These are phyloP conservation scores for Pluteus cervinus DNA, from an alignment of 768 basidiomycete genomes.

Conservation along the genomic window DNA sequence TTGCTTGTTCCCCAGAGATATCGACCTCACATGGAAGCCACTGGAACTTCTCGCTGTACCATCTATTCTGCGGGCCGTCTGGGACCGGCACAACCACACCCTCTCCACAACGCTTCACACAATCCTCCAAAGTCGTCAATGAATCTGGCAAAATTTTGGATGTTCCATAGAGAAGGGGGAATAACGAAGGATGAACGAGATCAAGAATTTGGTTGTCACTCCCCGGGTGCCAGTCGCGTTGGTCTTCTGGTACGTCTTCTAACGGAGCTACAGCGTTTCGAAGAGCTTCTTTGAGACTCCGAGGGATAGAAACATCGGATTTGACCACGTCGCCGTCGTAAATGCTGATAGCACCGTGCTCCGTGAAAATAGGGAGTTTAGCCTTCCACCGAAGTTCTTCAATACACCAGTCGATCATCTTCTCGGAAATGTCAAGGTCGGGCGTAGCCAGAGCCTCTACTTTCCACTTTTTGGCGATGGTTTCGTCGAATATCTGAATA, in stretches of 20 bases:
- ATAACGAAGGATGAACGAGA: slow-evolving; percentile 39
- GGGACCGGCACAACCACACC: slow-evolving; percentile 8
- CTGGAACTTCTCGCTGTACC: too few species aligned
- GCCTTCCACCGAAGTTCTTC: slow-evolving; percentile 18
- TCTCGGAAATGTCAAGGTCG: slow-evolving; percentile 8
- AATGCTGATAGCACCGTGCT: slow-evolving; percentile 8
- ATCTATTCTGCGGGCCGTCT: too few species aligned
- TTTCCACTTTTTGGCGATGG: slow-evolving; percentile 13
- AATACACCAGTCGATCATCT: slow-evolving; percentile 16
- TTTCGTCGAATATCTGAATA: slow-evolving; percentile 13
- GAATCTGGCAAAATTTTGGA: slow-evolving; percentile 13
- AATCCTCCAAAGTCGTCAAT: slow-evolving; percentile 8
- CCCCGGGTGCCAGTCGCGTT: slow-evolving; percentile 40
- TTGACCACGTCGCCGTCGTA: slow-evolving; percentile 17
- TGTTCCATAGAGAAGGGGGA: slow-evolving; percentile 25
- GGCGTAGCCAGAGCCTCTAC: slow-evolving; percentile 6
- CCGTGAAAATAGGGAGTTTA: slow-evolving; percentile 5
- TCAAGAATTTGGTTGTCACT: slow-evolving; percentile 37
- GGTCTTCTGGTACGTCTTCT: slow-evolving; percentile 25
- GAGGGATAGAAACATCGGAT: slow-evolving; percentile 24
- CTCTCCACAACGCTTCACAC: slow-evolving; percentile 12
- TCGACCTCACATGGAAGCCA: slow-evolving; percentile 10
- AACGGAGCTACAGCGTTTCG: slow-evolving; percentile 18
- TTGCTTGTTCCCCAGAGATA: slow-evolving; percentile 1
- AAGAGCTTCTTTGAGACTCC: slow-evolving; percentile 12